Base-by-base conservation (phyloP, 352 stramenopile genomes). In the Globisporangium orthogonon region DNA sequence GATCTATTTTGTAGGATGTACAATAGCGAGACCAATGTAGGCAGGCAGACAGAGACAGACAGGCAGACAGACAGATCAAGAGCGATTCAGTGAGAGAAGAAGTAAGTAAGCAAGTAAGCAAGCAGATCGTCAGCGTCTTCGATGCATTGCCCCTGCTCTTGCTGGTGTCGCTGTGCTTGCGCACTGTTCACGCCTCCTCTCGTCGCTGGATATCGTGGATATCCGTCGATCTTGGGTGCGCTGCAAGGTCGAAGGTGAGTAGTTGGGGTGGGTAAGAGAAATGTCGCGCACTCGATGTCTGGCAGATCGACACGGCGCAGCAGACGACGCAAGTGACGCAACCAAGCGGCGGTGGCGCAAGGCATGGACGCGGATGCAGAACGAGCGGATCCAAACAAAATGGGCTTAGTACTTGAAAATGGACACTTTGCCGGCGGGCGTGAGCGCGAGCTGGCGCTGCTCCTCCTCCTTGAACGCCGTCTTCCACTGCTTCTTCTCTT, bases 401-500 rank as follows among this genome's bases (percentile, higher is more conserved):
- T 23, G 23, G 23, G 23, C 13, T 75, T 67, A 87, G 65, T 91
- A 89, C 69, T 83, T 85, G 64, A 88, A 91, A 52, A 89, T 63
- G 52, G 81, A 88, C 40, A 89, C 78, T 29, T 76, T 78, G 60
- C 79, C 78, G 40, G 63, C 72, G 35, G 77, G 61, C 9, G 75
- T 89, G 63, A 87, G 75, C 54, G 64, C 67, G 30, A 71, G 70
- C 66, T 91, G 81, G 33, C 81, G 77, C 65, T 83, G 73, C 66
- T 97, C 91, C 63, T 98, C 95, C 33, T 98, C 84, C 65, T 88
- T 89, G 69, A 98, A 98, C 40, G 88, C 87, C 45, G 89, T 77
- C 66, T 96, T 97, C 59, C 87, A 96, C 65, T 96, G 87, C 70
- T 98, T 98, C 84, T 98, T 98, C 61, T 97, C 89, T 58, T 90